phyloP scores from a whole-genome alignment of 2,329 filamentous ascomycete genomes.

The Nakataea oryzae region DNA sequence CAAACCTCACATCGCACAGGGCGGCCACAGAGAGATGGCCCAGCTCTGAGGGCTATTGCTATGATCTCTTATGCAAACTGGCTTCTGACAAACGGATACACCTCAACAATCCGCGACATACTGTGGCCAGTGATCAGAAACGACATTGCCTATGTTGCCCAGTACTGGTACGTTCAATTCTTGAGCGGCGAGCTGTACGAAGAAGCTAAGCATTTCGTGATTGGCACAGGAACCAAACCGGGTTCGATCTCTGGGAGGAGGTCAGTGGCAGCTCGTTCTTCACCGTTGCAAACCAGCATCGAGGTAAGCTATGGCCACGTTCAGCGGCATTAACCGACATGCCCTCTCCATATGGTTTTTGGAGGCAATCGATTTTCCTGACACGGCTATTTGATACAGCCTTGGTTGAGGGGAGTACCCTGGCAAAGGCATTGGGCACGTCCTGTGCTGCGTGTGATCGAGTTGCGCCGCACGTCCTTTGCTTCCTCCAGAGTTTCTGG shows the following conservation, averaged over 20 bases:
- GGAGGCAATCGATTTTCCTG: too few species aligned
- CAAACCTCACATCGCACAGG: constrained; percentile 22
- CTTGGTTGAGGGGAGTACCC: constrained; percentile 54
- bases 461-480: constrained; percentile 60
- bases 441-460: constrained; percentile 49
- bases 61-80: constrained; percentile 64
- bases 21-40: constrained; percentile 70
- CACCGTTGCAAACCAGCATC: constrained; percentile 59
- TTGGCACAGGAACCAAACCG: constrained; percentile 36
- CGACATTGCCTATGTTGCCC: constrained; percentile 63
- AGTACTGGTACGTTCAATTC: constrained; percentile 49
- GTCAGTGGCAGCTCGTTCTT: constrained; percentile 70
- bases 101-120: constrained; percentile 40
- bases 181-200: background rate
- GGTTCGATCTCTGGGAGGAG: constrained; percentile 80
- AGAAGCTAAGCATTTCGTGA: constrained; percentile 2
- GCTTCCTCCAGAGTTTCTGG: constrained; percentile 70
- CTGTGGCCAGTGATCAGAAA: constrained; percentile 69
- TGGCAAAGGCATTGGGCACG: constrained; percentile 54
- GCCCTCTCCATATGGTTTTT: background rate
- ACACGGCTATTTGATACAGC: constrained; percentile 19
- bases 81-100: constrained; percentile 56
- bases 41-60: constrained; percentile 64
- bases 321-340: background rate
- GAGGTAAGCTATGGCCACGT: constrained; percentile 31